Conservation (phyloP, 192 early-diverging fungal genomes). For the Pilobolus umbonatus region DNA sequence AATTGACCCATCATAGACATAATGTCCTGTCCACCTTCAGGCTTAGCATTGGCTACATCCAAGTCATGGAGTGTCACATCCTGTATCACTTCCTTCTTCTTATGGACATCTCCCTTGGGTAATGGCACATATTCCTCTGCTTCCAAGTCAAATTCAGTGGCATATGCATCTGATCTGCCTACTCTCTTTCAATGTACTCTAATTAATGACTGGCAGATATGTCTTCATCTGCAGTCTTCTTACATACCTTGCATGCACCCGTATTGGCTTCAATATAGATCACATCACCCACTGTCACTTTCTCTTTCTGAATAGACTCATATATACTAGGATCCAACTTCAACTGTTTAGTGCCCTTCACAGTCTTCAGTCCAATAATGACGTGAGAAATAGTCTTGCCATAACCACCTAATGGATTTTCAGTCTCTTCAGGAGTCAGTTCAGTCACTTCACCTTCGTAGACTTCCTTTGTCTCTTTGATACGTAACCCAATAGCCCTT, state of each 20-base stretch:
- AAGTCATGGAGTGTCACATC: slow-evolving; percentile 97
- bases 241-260: slow-evolving; percentile 86
- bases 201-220: neutral
- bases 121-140: slow-evolving; percentile 97
- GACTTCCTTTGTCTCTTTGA: slow-evolving; percentile 99
- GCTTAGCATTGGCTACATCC: slow-evolving; percentile 93
- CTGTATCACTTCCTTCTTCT: slow-evolving; percentile 98
- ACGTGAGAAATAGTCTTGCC: slow-evolving; percentile 96
- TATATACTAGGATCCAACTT: slow-evolving; percentile 97
- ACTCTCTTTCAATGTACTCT: slow-evolving; percentile 59
- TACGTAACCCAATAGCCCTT: slow-evolving; percentile 90
- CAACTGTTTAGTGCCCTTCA: slow-evolving; percentile 97
- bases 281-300: slow-evolving; percentile 92
- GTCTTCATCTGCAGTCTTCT: neutral
- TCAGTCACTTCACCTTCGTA: slow-evolving; percentile 99
- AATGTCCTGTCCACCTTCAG: slow-evolving; percentile 96
- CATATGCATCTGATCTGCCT: slow-evolving; percentile 95
- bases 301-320: slow-evolving; percentile 96
- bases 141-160: slow-evolving; percentile 97
- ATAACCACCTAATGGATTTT: slow-evolving; percentile 97
- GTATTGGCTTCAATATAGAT: slow-evolving; percentile 98
- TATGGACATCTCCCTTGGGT: slow-evolving; percentile 98
- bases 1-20: slow-evolving; percentile 98
- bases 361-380: slow-evolving; percentile 93
- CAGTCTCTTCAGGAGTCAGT: slow-evolving; percentile 93